phyloP scores from a whole-genome alignment of 495 filamentous ascomycete species.

The Annulohypoxylon moriforme region DNA sequence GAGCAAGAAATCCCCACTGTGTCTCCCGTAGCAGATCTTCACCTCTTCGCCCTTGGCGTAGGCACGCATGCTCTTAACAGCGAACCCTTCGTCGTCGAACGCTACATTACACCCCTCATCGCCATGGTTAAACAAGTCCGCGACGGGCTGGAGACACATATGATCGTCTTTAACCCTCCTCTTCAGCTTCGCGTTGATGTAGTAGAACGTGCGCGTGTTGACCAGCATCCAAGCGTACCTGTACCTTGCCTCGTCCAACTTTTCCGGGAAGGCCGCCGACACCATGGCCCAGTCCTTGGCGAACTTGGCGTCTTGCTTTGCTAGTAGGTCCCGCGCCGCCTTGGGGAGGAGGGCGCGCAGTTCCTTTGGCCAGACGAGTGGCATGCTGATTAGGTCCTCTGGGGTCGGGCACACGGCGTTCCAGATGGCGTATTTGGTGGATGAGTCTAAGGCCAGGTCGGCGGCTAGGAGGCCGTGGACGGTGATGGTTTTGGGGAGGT shows the following conservation, averaged over 20 bases:
- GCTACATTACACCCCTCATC: constrained; percentile 72
- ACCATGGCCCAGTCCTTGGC: constrained; percentile 69
- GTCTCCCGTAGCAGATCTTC: constrained; percentile 81
- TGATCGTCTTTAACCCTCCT: constrained; percentile 71
- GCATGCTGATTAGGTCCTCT: constrained; percentile 72
- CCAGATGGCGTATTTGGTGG: constrained; percentile 64
- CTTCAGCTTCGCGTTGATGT: constrained; percentile 64
- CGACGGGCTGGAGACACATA: constrained; percentile 84
- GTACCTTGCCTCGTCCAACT: constrained; percentile 65
- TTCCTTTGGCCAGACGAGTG: constrained; percentile 71
- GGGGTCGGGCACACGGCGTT: constrained; percentile 72
- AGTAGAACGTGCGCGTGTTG: constrained; percentile 87
- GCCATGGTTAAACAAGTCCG: constrained; percentile 88
- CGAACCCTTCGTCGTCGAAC: constrained; percentile 69
- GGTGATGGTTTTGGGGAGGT: constrained; percentile 61
- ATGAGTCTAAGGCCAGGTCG: constrained; percentile 67
- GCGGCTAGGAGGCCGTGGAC: constrained; percentile 79
- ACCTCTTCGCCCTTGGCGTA: constrained; percentile 78
- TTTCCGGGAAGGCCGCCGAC: constrained; percentile 59
- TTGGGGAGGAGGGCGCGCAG: constrained; percentile 62
- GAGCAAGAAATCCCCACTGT: constrained; percentile 84
- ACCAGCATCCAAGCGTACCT: constrained; percentile 82
- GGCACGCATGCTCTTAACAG: constrained; percentile 64
- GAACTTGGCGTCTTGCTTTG: constrained; percentile 71
- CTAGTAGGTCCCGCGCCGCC: constrained; percentile 61